Evolutionary conservation across 2,329 filamentous ascomycete species (phyloP).

Genomic region (Aspergillus novofumigatus): DNA sequence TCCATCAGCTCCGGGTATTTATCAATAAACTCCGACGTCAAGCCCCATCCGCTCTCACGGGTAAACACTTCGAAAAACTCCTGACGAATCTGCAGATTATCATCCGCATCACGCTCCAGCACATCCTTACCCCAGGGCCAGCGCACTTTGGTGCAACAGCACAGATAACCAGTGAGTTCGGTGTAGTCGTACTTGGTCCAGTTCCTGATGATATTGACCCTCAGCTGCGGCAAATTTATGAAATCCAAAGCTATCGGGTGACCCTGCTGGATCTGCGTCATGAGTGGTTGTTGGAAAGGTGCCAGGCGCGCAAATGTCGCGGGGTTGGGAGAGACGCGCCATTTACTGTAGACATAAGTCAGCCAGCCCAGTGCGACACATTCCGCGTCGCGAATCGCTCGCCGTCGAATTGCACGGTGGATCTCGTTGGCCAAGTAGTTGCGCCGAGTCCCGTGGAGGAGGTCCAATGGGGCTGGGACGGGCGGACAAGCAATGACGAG

Average conservation of each 20-base stretch:
- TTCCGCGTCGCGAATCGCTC: conserved; percentile 2
- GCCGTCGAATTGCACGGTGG: not conserved
- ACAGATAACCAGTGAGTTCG: conserved; percentile 6
- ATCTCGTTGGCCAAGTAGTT: conserved; percentile 7
- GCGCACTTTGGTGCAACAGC: conserved; percentile 10
- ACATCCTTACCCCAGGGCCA: conserved; percentile 12
- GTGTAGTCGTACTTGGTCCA: conserved; percentile 3
- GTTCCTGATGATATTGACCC: conserved; percentile 4
- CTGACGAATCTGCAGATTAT: conserved; percentile 5
- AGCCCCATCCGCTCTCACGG: conserved; percentile 6
- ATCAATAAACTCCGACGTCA: conserved; percentile 7
- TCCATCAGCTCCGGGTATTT: conserved; percentile 6
- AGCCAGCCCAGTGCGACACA: conserved; percentile 6
- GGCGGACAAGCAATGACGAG: conserved; percentile 4
- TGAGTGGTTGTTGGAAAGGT: not conserved
- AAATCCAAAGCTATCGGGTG: not conserved
- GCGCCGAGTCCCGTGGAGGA: conserved; percentile 5
- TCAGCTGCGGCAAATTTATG: conserved; percentile 4
- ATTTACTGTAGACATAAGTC: conserved; percentile 3
- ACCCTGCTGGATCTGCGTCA: not conserved
- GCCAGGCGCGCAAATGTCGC: not conserved
- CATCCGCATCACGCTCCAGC: conserved; percentile 8
- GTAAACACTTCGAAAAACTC: conserved; percentile 11
- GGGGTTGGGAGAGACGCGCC: conserved; percentile 1
- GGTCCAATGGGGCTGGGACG: conserved; percentile 5